Percentiles rank a stretch among this genome's conserved stretches.
Conservation (phyloP, 257 asterid genomes). For the Capsicum pubescens region DNA sequence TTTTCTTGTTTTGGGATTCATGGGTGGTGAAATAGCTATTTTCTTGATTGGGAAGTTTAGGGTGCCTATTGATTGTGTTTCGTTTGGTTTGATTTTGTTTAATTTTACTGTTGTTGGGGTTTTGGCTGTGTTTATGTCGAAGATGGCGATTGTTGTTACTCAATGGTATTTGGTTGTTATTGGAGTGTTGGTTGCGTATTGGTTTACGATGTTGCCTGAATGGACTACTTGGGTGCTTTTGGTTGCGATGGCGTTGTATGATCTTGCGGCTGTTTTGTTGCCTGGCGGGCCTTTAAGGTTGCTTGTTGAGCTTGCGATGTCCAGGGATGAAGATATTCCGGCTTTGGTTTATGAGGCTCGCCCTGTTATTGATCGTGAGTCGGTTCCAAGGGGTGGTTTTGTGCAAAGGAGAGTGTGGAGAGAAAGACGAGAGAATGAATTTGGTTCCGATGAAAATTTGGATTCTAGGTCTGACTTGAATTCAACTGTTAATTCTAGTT, state of each 20-base stretch:
- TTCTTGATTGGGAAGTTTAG: conserved; percentile 57
- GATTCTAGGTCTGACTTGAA: conserved; percentile 32
- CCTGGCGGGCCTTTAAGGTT: conserved; percentile 96
- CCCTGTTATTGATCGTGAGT: conserved; percentile 52
- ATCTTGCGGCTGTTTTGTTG: conserved; percentile 94
- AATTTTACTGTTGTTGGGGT: conserved; percentile 89
- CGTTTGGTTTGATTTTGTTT: conserved; percentile 65
- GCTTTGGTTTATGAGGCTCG: conserved; percentile 98
- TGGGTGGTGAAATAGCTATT: conserved; percentile 85
- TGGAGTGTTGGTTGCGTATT: conserved; percentile 92
- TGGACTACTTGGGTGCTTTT: conserved; percentile 98
- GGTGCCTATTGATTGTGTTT: conserved; percentile 71
- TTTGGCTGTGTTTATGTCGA: conserved; percentile 75
- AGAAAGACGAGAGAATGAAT: conserved; percentile 44
- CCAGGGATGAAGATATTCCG: conserved; percentile 97
- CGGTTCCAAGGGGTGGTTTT: conserved; percentile 38
- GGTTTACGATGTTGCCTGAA: conserved; percentile 96
- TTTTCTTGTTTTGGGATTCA: conserved; percentile 79
- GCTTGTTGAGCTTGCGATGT: conserved; percentile 90
- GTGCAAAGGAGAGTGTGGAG: conserved; percentile 83
- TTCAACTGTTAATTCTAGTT: conserved; percentile 28
- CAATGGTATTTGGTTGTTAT: conserved; percentile 84
- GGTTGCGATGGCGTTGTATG: conserved; percentile 95
- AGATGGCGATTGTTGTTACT: conserved; percentile 67
- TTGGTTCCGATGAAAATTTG: conserved; percentile 37